These are phyloP conservation scores for Yarrowia sp. DNA, from an alignment of 805 yeast genomes.

Conservation along the genomic window DNA sequence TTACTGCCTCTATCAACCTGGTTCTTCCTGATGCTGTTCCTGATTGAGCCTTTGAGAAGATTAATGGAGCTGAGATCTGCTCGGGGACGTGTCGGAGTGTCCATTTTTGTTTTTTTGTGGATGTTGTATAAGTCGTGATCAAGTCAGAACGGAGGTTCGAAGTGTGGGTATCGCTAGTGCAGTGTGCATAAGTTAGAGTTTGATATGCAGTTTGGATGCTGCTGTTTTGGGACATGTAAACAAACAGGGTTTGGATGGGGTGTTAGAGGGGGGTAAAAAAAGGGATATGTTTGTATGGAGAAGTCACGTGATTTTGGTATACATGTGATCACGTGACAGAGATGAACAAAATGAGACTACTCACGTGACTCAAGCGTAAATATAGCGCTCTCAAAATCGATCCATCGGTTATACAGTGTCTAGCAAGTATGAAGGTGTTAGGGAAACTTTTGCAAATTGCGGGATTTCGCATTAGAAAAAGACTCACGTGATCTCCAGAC, in stretches of 20 bases:
- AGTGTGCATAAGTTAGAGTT: neutral
- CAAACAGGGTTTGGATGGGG: neutral
- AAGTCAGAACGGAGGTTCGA: neutral
- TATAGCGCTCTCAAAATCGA: too few relatives aligned
- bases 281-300: too few relatives aligned
- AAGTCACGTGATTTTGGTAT: too few relatives aligned
- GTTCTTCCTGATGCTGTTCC: slow-evolving; percentile 1
- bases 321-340: too few relatives aligned
- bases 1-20: neutral
- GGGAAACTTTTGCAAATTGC: too few relatives aligned
- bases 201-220: neutral
- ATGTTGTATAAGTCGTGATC: neutral
- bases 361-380: too few relatives aligned
- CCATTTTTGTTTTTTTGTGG: neutral
- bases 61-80: slow-evolving; percentile 72
- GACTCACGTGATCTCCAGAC: too few relatives aligned
- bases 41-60: slow-evolving; percentile 65
- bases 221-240: slow-evolving; percentile 15
- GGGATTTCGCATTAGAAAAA: too few relatives aligned
- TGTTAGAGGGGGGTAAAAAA: neutral
- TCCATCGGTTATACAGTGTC: too few relatives aligned
- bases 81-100: slow-evolving; percentile 41
- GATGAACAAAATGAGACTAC: too few relatives aligned
- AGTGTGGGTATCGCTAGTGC: neutral
- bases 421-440: too few relatives aligned